phyloP scores from a whole-genome alignment of 2,329 filamentous ascomycete genomes.

The Fusarium metavorans region DNA sequence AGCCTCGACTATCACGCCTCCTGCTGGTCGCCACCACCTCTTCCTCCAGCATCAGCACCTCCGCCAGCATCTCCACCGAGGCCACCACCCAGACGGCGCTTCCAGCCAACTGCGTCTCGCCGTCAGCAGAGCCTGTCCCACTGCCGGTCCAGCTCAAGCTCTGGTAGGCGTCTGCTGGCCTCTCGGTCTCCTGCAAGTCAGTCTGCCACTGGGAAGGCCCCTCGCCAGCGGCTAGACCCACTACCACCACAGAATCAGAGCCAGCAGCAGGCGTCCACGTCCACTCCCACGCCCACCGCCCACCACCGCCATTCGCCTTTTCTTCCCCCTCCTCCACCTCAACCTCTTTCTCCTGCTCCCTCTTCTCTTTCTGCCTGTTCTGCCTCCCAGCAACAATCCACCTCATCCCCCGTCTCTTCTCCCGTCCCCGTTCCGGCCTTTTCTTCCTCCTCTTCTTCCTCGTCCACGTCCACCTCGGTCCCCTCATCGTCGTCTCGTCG shows the following conservation, averaged over 20 bases:
- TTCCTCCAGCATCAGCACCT: constrained; percentile 33
- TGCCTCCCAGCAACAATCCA: constrained; percentile 37
- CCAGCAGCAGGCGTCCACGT: constrained; percentile 1
- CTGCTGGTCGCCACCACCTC: constrained; percentile 31
- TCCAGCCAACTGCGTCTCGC: constrained; percentile 43
- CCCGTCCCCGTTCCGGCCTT: constrained; percentile 14
- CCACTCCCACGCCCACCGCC: constrained; percentile 25
- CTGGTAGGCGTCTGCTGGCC: constrained; percentile 36
- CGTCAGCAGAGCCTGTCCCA: constrained; percentile 43
- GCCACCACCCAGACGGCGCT: constrained; percentile 37
- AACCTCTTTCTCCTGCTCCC: constrained; percentile 36
- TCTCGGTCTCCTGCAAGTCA: constrained; percentile 38
- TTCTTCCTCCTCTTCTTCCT: neutral
- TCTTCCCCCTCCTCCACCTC: constrained; percentile 46
- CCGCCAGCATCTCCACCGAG: constrained; percentile 31
- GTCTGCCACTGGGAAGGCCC: constrained; percentile 37
- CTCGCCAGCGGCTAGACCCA: constrained; percentile 40
- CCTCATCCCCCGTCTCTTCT: constrained; percentile 35
- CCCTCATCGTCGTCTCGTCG: constrained; percentile 19
- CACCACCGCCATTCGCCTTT: constrained; percentile 46
- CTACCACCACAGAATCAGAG: constrained; percentile 38
- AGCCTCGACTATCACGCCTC: constrained; percentile 22
- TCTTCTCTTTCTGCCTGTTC: constrained; percentile 41
- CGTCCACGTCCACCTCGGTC: neutral
- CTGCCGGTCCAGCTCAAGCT: constrained; percentile 40